Base-by-base conservation (phyloP, 2,329 filamentous ascomycete species). In the Pleoardoris graminearum region DNA sequence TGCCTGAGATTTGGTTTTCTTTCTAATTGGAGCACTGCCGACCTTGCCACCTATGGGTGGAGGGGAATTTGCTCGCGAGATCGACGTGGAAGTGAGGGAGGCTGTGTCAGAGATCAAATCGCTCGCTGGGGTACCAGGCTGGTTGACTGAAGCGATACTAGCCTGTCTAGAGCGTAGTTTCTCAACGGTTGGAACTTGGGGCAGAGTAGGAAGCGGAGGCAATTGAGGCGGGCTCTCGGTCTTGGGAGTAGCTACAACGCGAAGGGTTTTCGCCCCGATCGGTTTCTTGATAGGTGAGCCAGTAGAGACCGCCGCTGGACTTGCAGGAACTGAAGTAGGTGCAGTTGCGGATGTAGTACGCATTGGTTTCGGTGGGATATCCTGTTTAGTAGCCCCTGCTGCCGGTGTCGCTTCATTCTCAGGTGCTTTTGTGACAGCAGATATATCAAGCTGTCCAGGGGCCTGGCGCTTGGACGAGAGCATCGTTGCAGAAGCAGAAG, bases 91-190 rank as follows among this genome's bases (percentile, higher is more conserved):
- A 4, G 90, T 80, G 19, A 91, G 77, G 0, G 88, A 91, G 10
- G 88, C 85, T 49, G 83, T 90, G 66, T 93, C 89, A n/a, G 88
- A 91, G 30, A 90, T 79, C 50, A 85, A 78, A 64, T 92, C 89
- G 65, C 88, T 91, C 1, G 77, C 82, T 0, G 89, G 88, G 0
- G 89, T 91, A 23, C 85, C 85, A n/a, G 89, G 88, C 6, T 82
- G 78, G 51, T 87, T 83, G 44, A 80, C 73, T 1, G 83, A 85
- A 7, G 82, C 80, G 11, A 85, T 70, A 53, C 77, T 82, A 5
- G 78, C 76, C 63, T 83, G 78, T 22, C 81, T 75, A 17, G 79
- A 80, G 7, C 77, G 71, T 14, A 79, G 61, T 47, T 76, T 76
- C 17, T 71, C 74, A 7, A 76, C 66, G 1, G 65, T 69, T 7